Base-by-base conservation (phyloP, 1,139 yeast species). In the Kluyveromyces sp. region DNA sequence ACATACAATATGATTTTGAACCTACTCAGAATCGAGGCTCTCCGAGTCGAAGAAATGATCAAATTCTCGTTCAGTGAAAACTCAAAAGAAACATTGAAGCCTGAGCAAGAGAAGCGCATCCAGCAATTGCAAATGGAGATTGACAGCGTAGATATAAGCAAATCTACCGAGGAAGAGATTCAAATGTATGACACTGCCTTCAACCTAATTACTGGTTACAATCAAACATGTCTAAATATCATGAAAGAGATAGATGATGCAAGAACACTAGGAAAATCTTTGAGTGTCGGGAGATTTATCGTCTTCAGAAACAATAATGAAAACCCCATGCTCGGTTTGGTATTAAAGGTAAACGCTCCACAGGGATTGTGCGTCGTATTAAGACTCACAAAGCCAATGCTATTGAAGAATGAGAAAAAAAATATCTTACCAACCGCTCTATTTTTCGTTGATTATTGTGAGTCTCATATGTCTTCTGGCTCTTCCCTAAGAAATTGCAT, bases 1-100 rank as follows among this genome's bases (percentile, higher is more conserved):
- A 92, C 98, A 0, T 92, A 92, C 64, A 89, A 85, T 56, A 94
- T 94, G 98, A 92, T 92, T 54, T 72, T 92, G 62, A 92, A 92
- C 57, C 69, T 92, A 52, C 69, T 94, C 52, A 77, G 98, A 60
- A 88, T 92, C 46, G 98, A 92, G 60, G 97, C 98, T 0, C 69
- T 92, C 48, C 77, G 83, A 56, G 97, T 94, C 13, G 98, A 92
- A 60, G 98, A 94, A 61, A 92, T 92, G 96, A 89, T 92, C 53
- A 89, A 89, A 59, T 85, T 94, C 53, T 87, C 96, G 0, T 92
- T 92, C 63, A 80, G 95, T 66, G 99, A 92, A 61, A 89, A 92
- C 58, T 75, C 89, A 0, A 75, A 92, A 1, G 97, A 92, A 58
- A 79, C 87, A 0, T 66, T 89, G 54, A 68, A 88, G 42, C 97